Percentiles rank a stretch among this genome's conserved stretches.
phyloP scores from a whole-genome alignment of 2,329 filamentous ascomycete species.

The Colletotrichum spaethianum region DNA sequence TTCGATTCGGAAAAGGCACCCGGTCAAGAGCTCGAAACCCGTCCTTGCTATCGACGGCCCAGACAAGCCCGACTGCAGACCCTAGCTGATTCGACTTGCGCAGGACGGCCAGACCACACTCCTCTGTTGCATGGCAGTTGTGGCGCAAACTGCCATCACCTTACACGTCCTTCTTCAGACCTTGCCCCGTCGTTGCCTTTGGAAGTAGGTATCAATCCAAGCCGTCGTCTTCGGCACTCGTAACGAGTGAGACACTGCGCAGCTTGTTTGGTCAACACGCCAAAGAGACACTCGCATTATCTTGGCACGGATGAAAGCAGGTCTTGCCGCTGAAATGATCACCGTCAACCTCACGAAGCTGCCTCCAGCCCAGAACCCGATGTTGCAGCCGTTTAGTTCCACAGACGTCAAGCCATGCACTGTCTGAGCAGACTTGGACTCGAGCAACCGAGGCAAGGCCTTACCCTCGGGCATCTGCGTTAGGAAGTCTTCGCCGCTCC shows the following conservation, averaged over 20 bases:
- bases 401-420: not conserved
- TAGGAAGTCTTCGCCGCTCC: not conserved
- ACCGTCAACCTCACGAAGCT: not conserved
- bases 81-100: not conserved
- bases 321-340: not conserved
- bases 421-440: conserved; percentile 1
- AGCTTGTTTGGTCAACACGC: not conserved
- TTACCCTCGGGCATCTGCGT: not conserved
- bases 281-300: not conserved
- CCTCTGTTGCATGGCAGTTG: not conserved
- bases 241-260: not conserved
- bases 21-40: conserved; percentile 6
- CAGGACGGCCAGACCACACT: not conserved
- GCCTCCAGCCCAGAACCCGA: not conserved
- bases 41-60: not conserved
- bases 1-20: not conserved
- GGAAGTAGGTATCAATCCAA: not conserved
- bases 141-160: not conserved
- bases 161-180: not conserved
- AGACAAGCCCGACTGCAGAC: conserved; percentile 11
- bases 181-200: not conserved
- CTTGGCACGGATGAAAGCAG: not conserved
- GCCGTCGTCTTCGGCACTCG: not conserved
- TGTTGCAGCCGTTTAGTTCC: not conserved
- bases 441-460: not conserved